Base-by-base conservation (phyloP, 306 rosid genomes). In the Macrotyloma uniflorum region DNA sequence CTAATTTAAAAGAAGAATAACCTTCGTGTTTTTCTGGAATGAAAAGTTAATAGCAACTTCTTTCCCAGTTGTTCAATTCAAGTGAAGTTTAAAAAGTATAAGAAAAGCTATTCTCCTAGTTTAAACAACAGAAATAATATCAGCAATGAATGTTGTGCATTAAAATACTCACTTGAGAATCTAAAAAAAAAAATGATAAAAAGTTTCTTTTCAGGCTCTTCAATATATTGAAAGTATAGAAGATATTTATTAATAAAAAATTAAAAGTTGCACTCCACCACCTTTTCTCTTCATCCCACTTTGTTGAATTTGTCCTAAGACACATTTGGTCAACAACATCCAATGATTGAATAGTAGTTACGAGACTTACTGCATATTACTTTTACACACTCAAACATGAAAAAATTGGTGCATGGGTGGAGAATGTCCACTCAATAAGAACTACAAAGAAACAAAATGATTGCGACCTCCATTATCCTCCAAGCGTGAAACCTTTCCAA, bases 291-390 rank as follows among this genome's bases (percentile, higher is more conserved):
- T 63, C 47, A 64, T 9, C 72, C 53, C 72, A 67, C 15, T 58
- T 23, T 1, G 22, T 22, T 1, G 2, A 50, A 18, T 9, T 3
- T 13, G 4, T 13, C 26, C 1, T 26, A 2, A 51, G 46, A 75
- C 58, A 57, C 33, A 49, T 19, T 51, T 40, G 53, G 78, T 82
- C 78, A 82, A 62, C 68, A 28, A 40, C 45, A 43, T 61, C 72
- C 61, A 61, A 82, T 82, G 82, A 76, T 70, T 82, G 68, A 53
- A 20, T 7, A 6, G 65, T 36, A 68, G 76, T 78, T 78, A 45
- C 38, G 47, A n/a, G n/a, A 46, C 33, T 61, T 24, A 23, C 53
- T 20, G 20, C 50, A 75, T 53, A 32, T 49, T 64, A 72, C 62
- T 28, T 80, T 70, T 7, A 11, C 53, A 33, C 19, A 72, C 55